phyloP scores from a whole-genome alignment of 768 basidiomycete species.

The Cytidiella melzeri region DNA sequence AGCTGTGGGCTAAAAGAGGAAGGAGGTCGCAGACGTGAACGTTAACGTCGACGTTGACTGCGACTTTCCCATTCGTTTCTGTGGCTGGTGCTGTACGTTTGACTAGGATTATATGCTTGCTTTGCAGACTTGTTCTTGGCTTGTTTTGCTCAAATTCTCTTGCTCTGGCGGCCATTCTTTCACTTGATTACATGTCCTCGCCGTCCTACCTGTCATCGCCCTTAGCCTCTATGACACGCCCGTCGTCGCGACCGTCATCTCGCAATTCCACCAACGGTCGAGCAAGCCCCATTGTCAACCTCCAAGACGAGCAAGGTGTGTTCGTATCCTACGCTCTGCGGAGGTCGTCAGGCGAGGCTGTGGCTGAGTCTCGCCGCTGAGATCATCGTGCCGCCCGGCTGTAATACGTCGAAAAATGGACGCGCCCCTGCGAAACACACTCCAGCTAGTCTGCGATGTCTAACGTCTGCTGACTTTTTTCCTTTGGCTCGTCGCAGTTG shows the following conservation, averaged over 20 bases:
- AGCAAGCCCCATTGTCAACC: constrained; percentile 47
- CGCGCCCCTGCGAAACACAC: not conserved
- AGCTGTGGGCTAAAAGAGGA: not conserved
- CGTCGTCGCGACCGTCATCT: constrained; percentile 43
- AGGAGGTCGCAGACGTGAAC: not conserved
- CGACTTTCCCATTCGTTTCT: not conserved
- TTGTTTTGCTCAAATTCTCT: not conserved
- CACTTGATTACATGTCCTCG: constrained; percentile 7
- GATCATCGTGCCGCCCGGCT: not conserved
- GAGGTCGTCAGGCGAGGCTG: not conserved
- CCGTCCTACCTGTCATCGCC: constrained; percentile 24
- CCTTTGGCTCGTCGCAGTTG: constrained; percentile 47
- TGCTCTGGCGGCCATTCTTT: not conserved
- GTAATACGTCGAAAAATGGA: not conserved
- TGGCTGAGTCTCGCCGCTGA: not conserved
- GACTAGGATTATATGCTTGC: not conserved
- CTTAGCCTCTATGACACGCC: constrained; percentile 26
- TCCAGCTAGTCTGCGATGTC: not conserved
- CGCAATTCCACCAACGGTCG: constrained; percentile 41
- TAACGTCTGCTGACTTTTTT: constrained; percentile 9
- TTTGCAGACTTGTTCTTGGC: not conserved
- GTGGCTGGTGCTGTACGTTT: not conserved
- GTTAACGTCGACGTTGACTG: not conserved
- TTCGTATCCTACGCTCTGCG: constrained; percentile 6
- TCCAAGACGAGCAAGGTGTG: constrained; percentile 62